Base-by-base conservation (phyloP, 2,329 filamentous ascomycete genomes). In the Sclerotinia trifoliorum region DNA sequence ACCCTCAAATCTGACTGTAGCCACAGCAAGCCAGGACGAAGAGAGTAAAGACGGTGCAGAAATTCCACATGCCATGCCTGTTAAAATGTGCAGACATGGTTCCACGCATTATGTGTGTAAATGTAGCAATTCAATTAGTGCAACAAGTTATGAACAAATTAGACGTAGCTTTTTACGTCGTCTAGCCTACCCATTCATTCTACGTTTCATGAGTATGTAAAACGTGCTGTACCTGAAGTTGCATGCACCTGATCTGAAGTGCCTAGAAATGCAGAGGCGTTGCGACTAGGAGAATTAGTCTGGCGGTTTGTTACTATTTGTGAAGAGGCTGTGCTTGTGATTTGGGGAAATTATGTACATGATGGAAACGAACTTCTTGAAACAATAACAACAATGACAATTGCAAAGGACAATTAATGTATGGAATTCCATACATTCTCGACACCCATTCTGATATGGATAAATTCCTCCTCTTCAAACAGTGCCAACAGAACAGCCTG, bases 161-260 rank as follows among this genome's bases (percentile, higher is more conserved):
- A 24, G 39, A 46, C 42, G 19, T 32, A 35, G 39, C n/a, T 61
- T 24, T 29, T n/a, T 62, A 54, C 48, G 65, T 48, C 56, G 56
- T 39, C 44, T 39, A 54, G 48, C 24, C 24, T 35, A 13, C 21
- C 21, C 21, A 39, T 24, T 49, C 21, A 39, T 35, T 49, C 21
- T 62, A 21, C 58, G 65, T 67, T 67, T 67, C 57, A 48, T 54
- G 24, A 62, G 32, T 62, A 46, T 67, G 65, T 54, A 67, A 54
- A 67, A 67, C 65, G 48, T 67, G 65, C 65, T 49, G 58, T 62
- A 62, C 29, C 46, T 62, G 58, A 61, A 39, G 58, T 46, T 62
- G 44, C 61, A 62, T 7, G 26, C 51, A 63, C 57, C 48, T 67
- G 56, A 54, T 54, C 48, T 52, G 46, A 42, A 49, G 11, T 62